These are phyloP conservation scores for Dryadomyces quercus-mongolicae DNA, from an alignment of 2,329 filamentous ascomycete species.

Conservation along the genomic window DNA sequence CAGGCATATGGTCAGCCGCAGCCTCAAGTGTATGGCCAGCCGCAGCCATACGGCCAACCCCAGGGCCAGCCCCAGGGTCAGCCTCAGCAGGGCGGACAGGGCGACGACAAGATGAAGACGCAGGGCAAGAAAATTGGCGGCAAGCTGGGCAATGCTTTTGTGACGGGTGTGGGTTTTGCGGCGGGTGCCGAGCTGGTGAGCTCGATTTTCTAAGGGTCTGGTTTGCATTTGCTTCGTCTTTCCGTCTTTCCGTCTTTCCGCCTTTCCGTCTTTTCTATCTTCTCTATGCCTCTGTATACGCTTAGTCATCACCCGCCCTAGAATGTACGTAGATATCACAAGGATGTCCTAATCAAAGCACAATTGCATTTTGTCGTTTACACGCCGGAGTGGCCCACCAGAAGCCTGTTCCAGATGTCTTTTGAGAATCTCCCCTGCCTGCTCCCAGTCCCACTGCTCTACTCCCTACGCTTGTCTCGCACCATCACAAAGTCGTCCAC, in stretches of 20 bases:
- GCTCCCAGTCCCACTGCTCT: too few relatives aligned
- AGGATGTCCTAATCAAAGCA: too few relatives aligned
- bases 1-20: constrained; percentile 24
- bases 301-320: too few relatives aligned
- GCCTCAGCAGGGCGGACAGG: constrained; percentile 18
- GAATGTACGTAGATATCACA: too few relatives aligned
- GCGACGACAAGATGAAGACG: constrained; percentile 52
- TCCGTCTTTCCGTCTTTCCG: neutral
- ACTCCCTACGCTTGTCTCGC: neutral
- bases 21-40: constrained; percentile 23
- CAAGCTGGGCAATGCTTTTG: constrained; percentile 74
- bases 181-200: constrained; percentile 86
- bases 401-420: too few relatives aligned
- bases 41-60: constrained; percentile 9
- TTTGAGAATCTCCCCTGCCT: too few relatives aligned
- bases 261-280: too few relatives aligned
- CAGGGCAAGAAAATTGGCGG: constrained; percentile 92
- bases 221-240: neutral
- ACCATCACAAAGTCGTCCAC: constrained; percentile 1
- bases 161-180: constrained; percentile 87
- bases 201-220: constrained; percentile 62
- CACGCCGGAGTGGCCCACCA: too few relatives aligned
- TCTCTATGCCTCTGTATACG: too few relatives aligned
- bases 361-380: too few relatives aligned
- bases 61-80: constrained; percentile 41